Conservation (phyloP, 176 grass and related monocot genomes). For the Miscanthus lutarioriparius region DNA sequence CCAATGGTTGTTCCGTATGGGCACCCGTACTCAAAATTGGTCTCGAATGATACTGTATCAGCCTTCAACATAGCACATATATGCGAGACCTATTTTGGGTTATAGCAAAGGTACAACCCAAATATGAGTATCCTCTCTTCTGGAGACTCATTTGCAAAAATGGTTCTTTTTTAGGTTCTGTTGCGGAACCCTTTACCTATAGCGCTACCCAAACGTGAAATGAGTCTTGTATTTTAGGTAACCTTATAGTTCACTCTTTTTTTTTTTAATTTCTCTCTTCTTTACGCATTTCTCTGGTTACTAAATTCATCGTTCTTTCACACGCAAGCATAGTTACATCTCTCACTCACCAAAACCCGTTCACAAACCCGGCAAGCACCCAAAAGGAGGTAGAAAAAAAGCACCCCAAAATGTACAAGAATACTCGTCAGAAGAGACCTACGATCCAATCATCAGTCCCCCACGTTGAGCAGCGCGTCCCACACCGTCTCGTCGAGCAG, state of each 20-base stretch:
- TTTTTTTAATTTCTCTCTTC: neutral
- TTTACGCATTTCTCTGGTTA: neutral
- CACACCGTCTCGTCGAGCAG: conserved; percentile 73
- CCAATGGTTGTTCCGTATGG: too few species aligned
- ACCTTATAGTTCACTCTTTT: neutral
- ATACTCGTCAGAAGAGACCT: conserved; percentile 1
- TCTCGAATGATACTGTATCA: too few species aligned
- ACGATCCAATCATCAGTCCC: conserved; percentile 18
- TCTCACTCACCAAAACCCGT: conserved; percentile 7
- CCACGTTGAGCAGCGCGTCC: conserved; percentile 72
- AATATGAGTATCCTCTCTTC: too few species aligned
- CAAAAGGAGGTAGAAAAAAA: neutral
- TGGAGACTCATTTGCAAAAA: too few species aligned
- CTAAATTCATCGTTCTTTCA: neutral
- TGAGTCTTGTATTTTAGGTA: too few species aligned
- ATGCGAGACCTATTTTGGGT: too few species aligned
- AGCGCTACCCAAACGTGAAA: too few species aligned
- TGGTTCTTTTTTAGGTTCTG: too few species aligned
- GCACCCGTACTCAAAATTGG: too few species aligned
- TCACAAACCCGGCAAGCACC: conserved; percentile 35
- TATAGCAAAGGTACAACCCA: too few species aligned
- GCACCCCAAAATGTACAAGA: conserved; percentile 40
- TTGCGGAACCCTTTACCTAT: too few species aligned
- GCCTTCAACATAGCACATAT: too few species aligned
- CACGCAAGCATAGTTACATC: conserved; percentile 17